Evolutionary conservation across 1,139 yeast species (phyloP).

Genomic region (Candida sanyaensis): DNA sequence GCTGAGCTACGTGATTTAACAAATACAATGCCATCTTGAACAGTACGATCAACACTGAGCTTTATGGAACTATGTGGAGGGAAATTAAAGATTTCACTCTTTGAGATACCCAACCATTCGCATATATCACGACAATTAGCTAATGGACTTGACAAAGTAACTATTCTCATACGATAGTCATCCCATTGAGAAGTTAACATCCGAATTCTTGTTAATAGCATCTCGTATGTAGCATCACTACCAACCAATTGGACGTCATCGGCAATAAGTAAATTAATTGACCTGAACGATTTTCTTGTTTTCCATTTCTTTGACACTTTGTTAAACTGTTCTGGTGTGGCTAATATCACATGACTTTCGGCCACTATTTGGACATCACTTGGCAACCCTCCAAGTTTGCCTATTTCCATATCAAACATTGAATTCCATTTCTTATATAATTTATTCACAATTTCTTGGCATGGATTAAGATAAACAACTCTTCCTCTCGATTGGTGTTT

Average conservation of each 20-base stretch:
- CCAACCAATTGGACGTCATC: slow-evolving; percentile 81
- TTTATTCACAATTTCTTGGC: slow-evolving; percentile 53
- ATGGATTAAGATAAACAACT: slow-evolving; percentile 68
- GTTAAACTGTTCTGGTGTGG: slow-evolving; percentile 82
- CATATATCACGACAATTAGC: slow-evolving; percentile 79
- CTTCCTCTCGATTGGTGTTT: slow-evolving; percentile 65
- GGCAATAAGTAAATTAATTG: slow-evolving; percentile 65
- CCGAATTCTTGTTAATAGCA: slow-evolving; percentile 66
- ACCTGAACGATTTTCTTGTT: slow-evolving; percentile 66
- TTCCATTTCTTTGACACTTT: slow-evolving; percentile 79
- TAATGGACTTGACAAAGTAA: slow-evolving; percentile 68
- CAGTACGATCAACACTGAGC: slow-evolving; percentile 21
- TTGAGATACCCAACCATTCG: slow-evolving; percentile 80
- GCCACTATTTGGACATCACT: slow-evolving; percentile 58
- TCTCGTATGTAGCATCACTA: slow-evolving; percentile 64
- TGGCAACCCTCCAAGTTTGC: slow-evolving; percentile 65
- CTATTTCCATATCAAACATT: slow-evolving; percentile 50
- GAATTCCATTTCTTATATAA: slow-evolving; percentile 52
- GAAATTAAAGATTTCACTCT: slow-evolving; percentile 64
- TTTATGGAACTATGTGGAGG: slow-evolving; percentile 66
- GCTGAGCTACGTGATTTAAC: slow-evolving; percentile 58
- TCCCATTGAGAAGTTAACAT: slow-evolving; percentile 68
- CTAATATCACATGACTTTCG: slow-evolving; percentile 64
- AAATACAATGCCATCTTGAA: slow-evolving; percentile 33
- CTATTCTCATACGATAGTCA: slow-evolving; percentile 47